Evolutionary conservation across 345 rosid species (phyloP).

Genomic region (Populus pruinosa): DNA sequence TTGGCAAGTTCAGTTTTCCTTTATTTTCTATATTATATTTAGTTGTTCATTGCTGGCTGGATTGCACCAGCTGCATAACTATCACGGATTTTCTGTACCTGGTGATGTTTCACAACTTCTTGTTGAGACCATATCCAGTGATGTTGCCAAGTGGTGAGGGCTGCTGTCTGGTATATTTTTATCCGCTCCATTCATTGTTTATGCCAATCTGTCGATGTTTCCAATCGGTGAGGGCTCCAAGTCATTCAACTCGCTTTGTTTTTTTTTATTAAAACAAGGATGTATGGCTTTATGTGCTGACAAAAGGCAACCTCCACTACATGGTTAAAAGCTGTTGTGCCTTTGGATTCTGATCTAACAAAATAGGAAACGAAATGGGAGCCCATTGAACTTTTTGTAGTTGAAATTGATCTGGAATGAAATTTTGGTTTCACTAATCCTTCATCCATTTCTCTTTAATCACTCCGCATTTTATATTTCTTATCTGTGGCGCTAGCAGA

Average conservation of each 20-base stretch:
- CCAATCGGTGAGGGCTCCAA: background rate
- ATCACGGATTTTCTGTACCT: too few relatives aligned
- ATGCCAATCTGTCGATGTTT: background rate
- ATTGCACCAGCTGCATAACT: too few relatives aligned
- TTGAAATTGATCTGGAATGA: background rate
- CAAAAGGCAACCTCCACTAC: background rate
- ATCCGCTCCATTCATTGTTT: background rate
- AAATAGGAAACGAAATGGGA: background rate
- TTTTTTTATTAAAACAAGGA: too few relatives aligned
- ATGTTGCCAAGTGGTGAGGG: background rate
- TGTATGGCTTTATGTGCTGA: too few relatives aligned
- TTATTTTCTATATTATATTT: too few relatives aligned
- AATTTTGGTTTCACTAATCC: background rate
- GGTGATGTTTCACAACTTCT: background rate
- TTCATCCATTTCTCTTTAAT: background rate
- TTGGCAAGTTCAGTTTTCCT: too few relatives aligned
- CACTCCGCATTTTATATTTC: too few relatives aligned
- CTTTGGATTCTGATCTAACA: background rate
- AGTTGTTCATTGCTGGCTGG: too few relatives aligned
- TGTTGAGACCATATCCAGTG: background rate
- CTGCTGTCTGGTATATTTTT: background rate
- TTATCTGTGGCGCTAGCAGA: background rate
- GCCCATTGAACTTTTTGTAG: background rate
- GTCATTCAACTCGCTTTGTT: background rate
- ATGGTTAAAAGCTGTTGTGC: background rate